Evolutionary conservation across 2,329 filamentous ascomycete genomes (phyloP).

Genomic region (Ophiostoma sp.): DNA sequence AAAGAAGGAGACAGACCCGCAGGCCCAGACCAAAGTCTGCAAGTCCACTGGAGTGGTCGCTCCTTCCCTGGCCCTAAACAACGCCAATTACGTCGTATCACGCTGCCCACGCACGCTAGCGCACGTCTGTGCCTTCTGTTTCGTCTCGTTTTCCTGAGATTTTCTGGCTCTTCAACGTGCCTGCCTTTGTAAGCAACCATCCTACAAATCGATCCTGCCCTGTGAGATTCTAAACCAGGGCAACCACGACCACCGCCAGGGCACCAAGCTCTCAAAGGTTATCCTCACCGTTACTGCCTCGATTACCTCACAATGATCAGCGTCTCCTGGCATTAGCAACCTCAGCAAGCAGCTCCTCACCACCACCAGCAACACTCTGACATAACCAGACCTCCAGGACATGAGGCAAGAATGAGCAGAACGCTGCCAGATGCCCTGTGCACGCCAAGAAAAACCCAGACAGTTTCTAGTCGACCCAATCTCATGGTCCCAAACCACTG

Average conservation of each 20-base stretch:
- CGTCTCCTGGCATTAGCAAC: too few relatives aligned
- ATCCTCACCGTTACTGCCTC: too few relatives aligned
- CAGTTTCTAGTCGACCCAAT: too few relatives aligned
- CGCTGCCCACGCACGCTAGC: neutral
- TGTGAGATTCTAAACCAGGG: neutral
- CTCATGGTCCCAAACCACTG: too few relatives aligned
- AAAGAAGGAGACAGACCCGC: neutral
- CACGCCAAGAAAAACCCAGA: too few relatives aligned
- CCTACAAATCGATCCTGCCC: slow-evolving; percentile 3
- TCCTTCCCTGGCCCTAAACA: neutral
- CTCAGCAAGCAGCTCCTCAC: neutral
- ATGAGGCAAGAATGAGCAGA: neutral
- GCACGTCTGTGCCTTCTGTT: neutral
- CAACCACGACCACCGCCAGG: neutral
- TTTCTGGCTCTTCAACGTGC: neutral
- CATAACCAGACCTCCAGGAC: neutral
- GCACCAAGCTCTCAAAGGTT: neutral
- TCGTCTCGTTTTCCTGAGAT: neutral
- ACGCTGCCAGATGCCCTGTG: too few relatives aligned
- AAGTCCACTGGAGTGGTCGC: neutral
- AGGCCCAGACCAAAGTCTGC: neutral
- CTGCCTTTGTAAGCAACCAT: slow-evolving; percentile 6
- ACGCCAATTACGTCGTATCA: neutral
- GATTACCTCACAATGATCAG: too few relatives aligned
- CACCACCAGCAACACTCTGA: neutral